phyloP scores from a whole-genome alignment of 1,284 basidiomycete genomes.

The Fomes fomentarius region DNA sequence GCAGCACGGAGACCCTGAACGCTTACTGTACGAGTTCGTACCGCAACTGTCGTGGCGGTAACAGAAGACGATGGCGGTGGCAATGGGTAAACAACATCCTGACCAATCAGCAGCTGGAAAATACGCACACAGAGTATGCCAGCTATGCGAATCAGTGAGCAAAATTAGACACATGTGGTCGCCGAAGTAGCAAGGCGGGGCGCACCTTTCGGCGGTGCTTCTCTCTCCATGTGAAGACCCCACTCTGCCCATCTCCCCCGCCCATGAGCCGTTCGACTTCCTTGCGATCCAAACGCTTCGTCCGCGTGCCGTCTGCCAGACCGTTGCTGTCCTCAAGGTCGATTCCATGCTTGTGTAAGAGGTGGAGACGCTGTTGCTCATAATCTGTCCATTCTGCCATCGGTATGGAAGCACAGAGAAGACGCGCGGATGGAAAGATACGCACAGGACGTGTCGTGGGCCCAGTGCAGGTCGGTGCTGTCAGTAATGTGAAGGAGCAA shows the following conservation, averaged over 20 bases:
- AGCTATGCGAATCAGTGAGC: slow-evolving; percentile 49
- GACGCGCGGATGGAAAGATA: slow-evolving; percentile 26
- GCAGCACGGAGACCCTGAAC: background rate
- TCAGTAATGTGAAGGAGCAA: slow-evolving; percentile 16
- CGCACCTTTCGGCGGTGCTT: slow-evolving; percentile 86
- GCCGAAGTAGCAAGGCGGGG: slow-evolving; percentile 7
- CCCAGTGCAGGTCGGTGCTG: slow-evolving; percentile 87
- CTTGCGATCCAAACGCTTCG: slow-evolving; percentile 75
- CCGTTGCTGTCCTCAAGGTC: slow-evolving; percentile 83
- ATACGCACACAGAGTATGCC: slow-evolving; percentile 89
- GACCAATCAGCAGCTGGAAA: slow-evolving; percentile 17
- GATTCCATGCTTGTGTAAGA: slow-evolving; percentile 92
- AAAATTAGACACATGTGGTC: slow-evolving; percentile 27
- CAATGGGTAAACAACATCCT: slow-evolving; percentile 17
- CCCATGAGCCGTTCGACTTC: slow-evolving; percentile 84
- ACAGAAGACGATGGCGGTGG: slow-evolving; percentile 30
- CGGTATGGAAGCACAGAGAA: slow-evolving; percentile 11
- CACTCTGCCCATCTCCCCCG: slow-evolving; percentile 72
- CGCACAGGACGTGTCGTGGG: slow-evolving; percentile 88
- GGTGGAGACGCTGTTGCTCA: slow-evolving; percentile 88
- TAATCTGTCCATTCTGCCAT: slow-evolving; percentile 64
- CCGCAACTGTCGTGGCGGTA: slow-evolving; percentile 58
- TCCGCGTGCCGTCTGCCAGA: slow-evolving; percentile 64
- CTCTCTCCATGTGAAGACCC: slow-evolving; percentile 92
- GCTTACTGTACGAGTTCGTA: slow-evolving; percentile 90